A percentile compares a stretch with the other conserved stretches of the same genome.
Evolutionary conservation across 495 filamentous ascomycete species (phyloP).

Genomic region (Penicillium soppii): DNA sequence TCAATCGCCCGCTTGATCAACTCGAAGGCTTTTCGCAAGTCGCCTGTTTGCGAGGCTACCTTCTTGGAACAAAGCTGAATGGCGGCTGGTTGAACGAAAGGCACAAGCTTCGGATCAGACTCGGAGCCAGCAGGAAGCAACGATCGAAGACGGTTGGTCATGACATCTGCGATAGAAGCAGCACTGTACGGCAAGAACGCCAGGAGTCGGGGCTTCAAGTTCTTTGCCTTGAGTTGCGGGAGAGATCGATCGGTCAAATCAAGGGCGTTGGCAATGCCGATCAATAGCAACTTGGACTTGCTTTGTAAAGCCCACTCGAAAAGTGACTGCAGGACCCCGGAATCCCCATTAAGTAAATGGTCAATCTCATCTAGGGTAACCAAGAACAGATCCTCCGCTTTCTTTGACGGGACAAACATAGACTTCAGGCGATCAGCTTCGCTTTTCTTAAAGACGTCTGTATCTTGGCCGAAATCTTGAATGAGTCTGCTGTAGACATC

Average conservation of each 20-base stretch:
- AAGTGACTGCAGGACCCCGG: slow-evolving; percentile 81
- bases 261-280: slow-evolving; percentile 96
- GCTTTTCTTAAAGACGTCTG: slow-evolving; percentile 55
- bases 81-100: slow-evolving; percentile 89
- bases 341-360: slow-evolving; percentile 81
- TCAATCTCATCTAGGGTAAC: slow-evolving; percentile 94
- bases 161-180: slow-evolving; percentile 81
- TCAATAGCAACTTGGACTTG: slow-evolving; percentile 73
- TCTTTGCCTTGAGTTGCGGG: slow-evolving; percentile 87
- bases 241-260: slow-evolving; percentile 95
- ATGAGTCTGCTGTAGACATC: slow-evolving; percentile 79
- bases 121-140: slow-evolving; percentile 55
- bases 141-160: slow-evolving; percentile 77
- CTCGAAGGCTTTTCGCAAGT: slow-evolving; percentile 93
- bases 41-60: slow-evolving; percentile 87
- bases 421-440: slow-evolving; percentile 57
- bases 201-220: slow-evolving; percentile 83
- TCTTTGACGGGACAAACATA: slow-evolving; percentile 62
- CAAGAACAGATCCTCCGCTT: slow-evolving; percentile 57
- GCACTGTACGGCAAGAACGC: slow-evolving; percentile 93
- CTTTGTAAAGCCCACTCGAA: slow-evolving; percentile 90
- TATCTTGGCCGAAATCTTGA: slow-evolving; percentile 58
- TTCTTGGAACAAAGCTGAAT: slow-evolving; percentile 93
- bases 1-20: slow-evolving; percentile 89
- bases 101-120: slow-evolving; percentile 59